Evolutionary conservation across 306 rosid species (phyloP), one percentile per base, ranked within the genome.

Genomic region (Vachellia collinsii): DNA sequence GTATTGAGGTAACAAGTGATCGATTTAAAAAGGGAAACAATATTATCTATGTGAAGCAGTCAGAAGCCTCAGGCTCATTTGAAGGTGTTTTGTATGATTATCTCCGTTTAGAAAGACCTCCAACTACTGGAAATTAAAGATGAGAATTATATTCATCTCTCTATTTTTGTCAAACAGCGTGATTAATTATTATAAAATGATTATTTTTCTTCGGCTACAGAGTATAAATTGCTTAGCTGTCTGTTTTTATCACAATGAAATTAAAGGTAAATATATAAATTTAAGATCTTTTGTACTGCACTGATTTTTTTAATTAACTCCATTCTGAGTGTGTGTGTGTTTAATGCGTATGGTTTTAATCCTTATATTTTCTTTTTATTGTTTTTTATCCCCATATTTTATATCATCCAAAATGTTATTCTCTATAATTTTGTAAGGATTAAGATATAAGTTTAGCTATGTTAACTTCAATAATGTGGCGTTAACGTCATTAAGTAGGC

Each of bases 71-170:
- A 7, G 4, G n/a, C 36, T 25, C 85, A 53, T 93, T 89, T 12
- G 7, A 64, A 41, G 97, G 97, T 17, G 81, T 89, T 19, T 85
- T 94, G 94, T 94, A 94, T 81, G 99, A 94, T 68, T 94, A 94
- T 80, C 73, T 93, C 23, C 92, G 99, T 68, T 78, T 94, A 4
- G 99, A 94, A 85, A 81, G 83, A 51, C 97, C 97, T 67, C 85
- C 90, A 56, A 7, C 38, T 25, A 74, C 25, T 36, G 72, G 77
- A 38, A 41, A 29, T 29, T 29, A 2, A 29, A 36, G 14, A 58
- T 16, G 22, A 19, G 48, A 61, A 23, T 61, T 23, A 17, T 51
- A 51, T 51, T 0, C 17, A 51, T 16, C n/a, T 53, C 56, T 16
- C 56, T 50, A 1, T 20, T 56, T 20, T n/a, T 53, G 3, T 9